Evolutionary conservation across 352 stramenopile genomes (phyloP), one percentile per base, ranked within the genome.

Genomic region (Globisporangium irregulare): DNA sequence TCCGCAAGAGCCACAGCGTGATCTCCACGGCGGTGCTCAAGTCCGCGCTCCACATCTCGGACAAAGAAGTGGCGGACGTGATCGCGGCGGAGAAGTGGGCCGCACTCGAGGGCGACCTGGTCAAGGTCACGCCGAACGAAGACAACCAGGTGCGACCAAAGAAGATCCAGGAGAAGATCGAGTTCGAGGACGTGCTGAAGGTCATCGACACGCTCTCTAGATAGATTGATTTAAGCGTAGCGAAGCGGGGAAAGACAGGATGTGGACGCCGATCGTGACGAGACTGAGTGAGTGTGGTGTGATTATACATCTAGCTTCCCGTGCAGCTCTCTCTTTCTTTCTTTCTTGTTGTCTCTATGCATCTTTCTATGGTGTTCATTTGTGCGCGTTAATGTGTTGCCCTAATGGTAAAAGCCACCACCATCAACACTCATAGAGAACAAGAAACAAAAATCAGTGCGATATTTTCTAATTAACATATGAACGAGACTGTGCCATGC

Each of bases 111-210:
- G 80, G 70, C 60, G 77, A 82, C 41, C 8, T 89, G 20, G 75
- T 89, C 34, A 77, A 85, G 48, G 77, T 96, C 64, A 80, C 71
- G 61, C 66, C 76, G 53, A 96, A 93, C 74, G 80, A 87, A 54
- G 78, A 91, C 70, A 96, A 96, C 81, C 83, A 93, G 73, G 88
- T 94, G 79, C 88, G 88, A 75, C 86, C 85, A 51, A 93, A 90
- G 74, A 94, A 94, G 75, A 75, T 96, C 54, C 86, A 93, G 75
- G 88, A 96, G 74, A 91, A 87, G 74, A 90, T 96, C 65, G 79
- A 89, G 73, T 89, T 92, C 69, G 82, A 93, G 53, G 88, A 96
- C 73, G 75, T 96, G 57, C 73, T 94, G 63, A 92, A 96, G 81
- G 84, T 90, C 76, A 91, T 96, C 64, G 76, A 93, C 73, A 91